Evolutionary conservation across 1,139 yeast genomes (phyloP), one percentile per base, ranked within the genome.

Genomic region (Lizanozyma gosingica): DNA sequence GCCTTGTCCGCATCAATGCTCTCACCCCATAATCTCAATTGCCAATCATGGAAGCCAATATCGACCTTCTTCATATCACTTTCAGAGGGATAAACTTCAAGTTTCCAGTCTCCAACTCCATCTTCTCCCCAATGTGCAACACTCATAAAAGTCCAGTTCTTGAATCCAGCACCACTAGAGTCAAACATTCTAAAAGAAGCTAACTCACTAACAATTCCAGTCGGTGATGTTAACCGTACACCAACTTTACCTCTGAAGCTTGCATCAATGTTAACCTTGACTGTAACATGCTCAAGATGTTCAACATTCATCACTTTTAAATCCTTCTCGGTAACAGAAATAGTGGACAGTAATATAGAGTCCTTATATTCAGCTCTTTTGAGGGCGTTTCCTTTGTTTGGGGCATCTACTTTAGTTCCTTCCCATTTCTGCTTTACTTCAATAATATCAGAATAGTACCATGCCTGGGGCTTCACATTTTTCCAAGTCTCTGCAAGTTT

Each of bases 81-180:
- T 15, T 33, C 35, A 15, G 35, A 33, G 6, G 35, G 15, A 15
- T 33, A 15, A 1, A 90, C 90, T 49, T 73, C 76, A 18, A 92
- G 55, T 33, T 63, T 77, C 98, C 98, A 94, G 14, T 76, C 78
- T 9, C 99, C 99, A 29, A 62, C 60, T 2, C 94, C 94, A 1
- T 59, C 46, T 56, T 88, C 97, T 33, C 96, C 97, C 97, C 98
- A 92, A 58, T 92, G 97, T 2, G 95, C 97, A 17, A 94, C 97
- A n/a, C 94, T 77, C 88, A 90, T 87, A 55, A 92, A 92, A 1
- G 88, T 84, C 99, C 99, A 94, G 48, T 83, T 71, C 8, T 56
- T 53, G 49, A 86, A 83, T 0, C 97, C 96, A 1, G 57, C 65
- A 2, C 53, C 50, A 3, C 79, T 68, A 3, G 46, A 49, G 58